Evolutionary conservation across 805 yeast species (phyloP).

Genomic region (Cyberlindnera mrakii): DNA sequence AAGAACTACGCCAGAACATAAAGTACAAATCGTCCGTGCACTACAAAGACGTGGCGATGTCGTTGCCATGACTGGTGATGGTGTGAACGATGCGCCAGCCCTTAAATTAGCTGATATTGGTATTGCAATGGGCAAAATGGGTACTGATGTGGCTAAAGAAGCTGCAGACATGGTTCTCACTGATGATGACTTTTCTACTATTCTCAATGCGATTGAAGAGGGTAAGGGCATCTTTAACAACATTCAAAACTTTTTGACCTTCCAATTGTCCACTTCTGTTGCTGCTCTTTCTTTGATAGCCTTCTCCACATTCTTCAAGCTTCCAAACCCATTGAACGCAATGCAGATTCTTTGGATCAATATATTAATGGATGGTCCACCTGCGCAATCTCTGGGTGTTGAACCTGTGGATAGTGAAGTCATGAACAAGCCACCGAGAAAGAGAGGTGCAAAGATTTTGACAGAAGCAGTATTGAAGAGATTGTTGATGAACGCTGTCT

Average conservation of each 20-base stretch:
- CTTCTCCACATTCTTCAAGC: conserved; percentile 74
- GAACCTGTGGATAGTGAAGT: conserved; percentile 96
- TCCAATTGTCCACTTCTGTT: conserved; percentile 92
- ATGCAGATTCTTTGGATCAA: conserved; percentile 99
- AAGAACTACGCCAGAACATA: conserved; percentile 92
- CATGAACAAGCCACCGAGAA: conserved; percentile 94
- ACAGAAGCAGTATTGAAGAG: conserved; percentile 64
- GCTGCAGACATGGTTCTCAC: conserved; percentile 97
- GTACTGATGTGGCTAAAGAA: conserved; percentile 97
- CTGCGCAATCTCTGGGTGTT: conserved; percentile 95
- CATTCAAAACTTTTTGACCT: conserved; percentile 90
- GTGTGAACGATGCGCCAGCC: conserved; percentile 99
- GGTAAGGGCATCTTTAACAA: conserved; percentile 97
- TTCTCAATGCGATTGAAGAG: conserved; percentile 88
- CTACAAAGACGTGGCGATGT: conserved; percentile 87
- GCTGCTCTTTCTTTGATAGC: conserved; percentile 92
- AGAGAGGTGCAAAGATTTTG: conserved; percentile 77
- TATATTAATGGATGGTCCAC: conserved; percentile 98
- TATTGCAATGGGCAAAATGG: conserved; percentile 87
- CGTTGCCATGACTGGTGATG: conserved; percentile 99
- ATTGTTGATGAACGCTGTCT: conserved; percentile 65
- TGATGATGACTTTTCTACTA: conserved; percentile 94
- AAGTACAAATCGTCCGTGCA: conserved; percentile 83
- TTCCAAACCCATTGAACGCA: conserved; percentile 93
- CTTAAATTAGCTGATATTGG: conserved; percentile 94